phyloP scores from a whole-genome alignment of 2,329 filamentous ascomycete species.

The Cladosporium sp. region DNA sequence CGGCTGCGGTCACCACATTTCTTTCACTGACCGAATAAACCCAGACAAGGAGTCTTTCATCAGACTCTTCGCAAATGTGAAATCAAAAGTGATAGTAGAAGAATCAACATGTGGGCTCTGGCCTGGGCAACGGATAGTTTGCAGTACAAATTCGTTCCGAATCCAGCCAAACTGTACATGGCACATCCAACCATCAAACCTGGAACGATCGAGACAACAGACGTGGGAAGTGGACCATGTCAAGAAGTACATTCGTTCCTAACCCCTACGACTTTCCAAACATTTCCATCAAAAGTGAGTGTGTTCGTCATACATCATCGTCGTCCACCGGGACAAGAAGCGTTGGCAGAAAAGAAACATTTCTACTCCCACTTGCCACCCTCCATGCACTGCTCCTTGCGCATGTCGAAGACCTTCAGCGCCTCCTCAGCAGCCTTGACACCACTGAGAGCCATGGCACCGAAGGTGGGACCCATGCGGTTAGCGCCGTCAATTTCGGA shows the following conservation, averaged over 20 bases:
- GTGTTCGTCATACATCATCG: conserved; percentile 1
- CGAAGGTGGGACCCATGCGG: conserved; percentile 88
- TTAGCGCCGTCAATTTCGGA: conserved; percentile 58
- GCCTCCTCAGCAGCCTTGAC: conserved; percentile 92
- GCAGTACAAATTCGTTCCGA: no score
- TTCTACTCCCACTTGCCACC: conserved; percentile 19
- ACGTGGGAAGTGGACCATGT: not conserved
- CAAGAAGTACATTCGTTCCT: not conserved
- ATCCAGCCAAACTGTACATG: no score
- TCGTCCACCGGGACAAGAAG: not conserved
- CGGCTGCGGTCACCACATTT: not conserved
- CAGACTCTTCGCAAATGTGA: not conserved
- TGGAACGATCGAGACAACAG: no score
- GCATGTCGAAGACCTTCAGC: conserved; percentile 72
- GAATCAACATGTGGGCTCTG: not conserved
- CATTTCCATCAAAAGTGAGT: conserved; percentile 2
- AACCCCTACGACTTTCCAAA: not conserved
- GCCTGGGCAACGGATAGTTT: no score
- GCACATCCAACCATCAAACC: no score
- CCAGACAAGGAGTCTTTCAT: not conserved
- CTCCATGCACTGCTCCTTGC: conserved; percentile 74
- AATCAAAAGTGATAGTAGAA: not conserved
- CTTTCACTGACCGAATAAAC: not conserved
- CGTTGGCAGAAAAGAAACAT: not conserved
- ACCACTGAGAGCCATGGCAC: conserved; percentile 83